Base-by-base conservation (phyloP, 176 grass and related monocot genomes). In the Oryza brachyantha region DNA sequence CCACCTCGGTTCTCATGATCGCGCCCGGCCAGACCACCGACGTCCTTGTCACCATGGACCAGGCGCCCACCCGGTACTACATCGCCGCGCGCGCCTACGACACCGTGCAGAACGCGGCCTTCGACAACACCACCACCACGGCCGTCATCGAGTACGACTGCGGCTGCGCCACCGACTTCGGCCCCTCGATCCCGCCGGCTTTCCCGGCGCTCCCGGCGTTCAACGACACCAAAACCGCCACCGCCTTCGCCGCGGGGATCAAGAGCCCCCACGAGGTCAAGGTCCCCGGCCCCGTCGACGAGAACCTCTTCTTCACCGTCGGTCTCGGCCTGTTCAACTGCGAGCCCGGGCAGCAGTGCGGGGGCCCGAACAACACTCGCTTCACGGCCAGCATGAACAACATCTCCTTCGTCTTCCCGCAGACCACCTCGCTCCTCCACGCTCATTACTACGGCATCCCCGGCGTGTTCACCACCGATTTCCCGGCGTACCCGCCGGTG, bases 381-480 rank as follows among this genome's bases (percentile, higher is more conserved):
- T 85, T 97, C 40, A 45, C 75, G 0, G 91, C 94, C 65, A 93
- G 91, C 94, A 88, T 97, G 78, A 97, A 93, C 91, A 97, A 97
- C 79, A 50, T 87, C 52, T 93, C 91, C 5, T 97, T 97, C 54
- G 79, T 86, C 34, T 84, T 93, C 77, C 91, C 91, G 22, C n/a
- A 74, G 45, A 40, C 57, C 22, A 17, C 68, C 75, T 91, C 91
- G 19, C 68, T 94, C 74, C 79, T 94, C 8, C 75, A 94, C 57
- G 91, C 91, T 12, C 85, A 94, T 74, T 76, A 72, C 71, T 77
- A 78, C 42, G 76, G 68, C 70, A 21, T 91, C 3, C 70, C 82
- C 25, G 83, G 79, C 29, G 88, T 93, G 6, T 93, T 81, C 79
- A 93, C 91, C 78, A 83, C 85, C 37, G 91, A 91, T 64, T 93